These are phyloP conservation scores for Saccharomyces kudriavzevii DNA, from an alignment of 805 yeast genomes.

Conservation along the genomic window DNA sequence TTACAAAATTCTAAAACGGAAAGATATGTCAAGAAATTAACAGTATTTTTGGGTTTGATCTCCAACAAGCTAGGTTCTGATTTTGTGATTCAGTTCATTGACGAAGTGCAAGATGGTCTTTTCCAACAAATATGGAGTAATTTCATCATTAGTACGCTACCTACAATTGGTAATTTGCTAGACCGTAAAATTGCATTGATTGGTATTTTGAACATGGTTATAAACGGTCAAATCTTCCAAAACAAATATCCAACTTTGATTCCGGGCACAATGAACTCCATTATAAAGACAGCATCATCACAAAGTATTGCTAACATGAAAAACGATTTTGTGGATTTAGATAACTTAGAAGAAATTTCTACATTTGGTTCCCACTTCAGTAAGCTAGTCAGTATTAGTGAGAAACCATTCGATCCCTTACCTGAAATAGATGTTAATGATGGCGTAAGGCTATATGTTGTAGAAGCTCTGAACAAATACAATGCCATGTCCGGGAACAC, in stretches of 20 bases:
- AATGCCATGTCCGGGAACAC: slow-evolving; percentile 13
- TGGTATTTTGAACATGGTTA: slow-evolving; percentile 42
- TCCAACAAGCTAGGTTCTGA: slow-evolving; percentile 40
- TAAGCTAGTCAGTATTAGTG: slow-evolving; percentile 54
- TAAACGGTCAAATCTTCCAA: slow-evolving; percentile 27
- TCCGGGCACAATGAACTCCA: slow-evolving; percentile 35
- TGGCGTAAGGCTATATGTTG: slow-evolving; percentile 20
- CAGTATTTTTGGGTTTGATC: slow-evolving; percentile 51
- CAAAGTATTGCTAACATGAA: slow-evolving; percentile 34
- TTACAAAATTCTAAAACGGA: slow-evolving; percentile 77
- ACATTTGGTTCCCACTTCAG: slow-evolving; percentile 85
- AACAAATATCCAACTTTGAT: slow-evolving; percentile 38
- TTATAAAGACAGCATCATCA: slow-evolving; percentile 34
- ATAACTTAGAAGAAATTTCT: slow-evolving; percentile 60
- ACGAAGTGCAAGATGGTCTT: slow-evolving; percentile 58
- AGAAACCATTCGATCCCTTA: slow-evolving; percentile 63
- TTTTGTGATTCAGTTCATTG: slow-evolving; percentile 58
- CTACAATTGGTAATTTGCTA: slow-evolving; percentile 40
- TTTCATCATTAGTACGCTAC: slow-evolving; percentile 36
- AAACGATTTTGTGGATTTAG: slow-evolving; percentile 33
- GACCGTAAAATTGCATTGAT: slow-evolving; percentile 48
- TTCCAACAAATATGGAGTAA: slow-evolving; percentile 43
- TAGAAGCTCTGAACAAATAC: slow-evolving; percentile 17
- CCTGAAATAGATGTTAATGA: slow-evolving; percentile 36
- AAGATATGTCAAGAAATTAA: slow-evolving; percentile 63